A percentile compares a stretch with the other conserved stretches of the same genome.
Conservation (phyloP, 768 basidiomycete genomes). For the Asterophora parasitica region DNA sequence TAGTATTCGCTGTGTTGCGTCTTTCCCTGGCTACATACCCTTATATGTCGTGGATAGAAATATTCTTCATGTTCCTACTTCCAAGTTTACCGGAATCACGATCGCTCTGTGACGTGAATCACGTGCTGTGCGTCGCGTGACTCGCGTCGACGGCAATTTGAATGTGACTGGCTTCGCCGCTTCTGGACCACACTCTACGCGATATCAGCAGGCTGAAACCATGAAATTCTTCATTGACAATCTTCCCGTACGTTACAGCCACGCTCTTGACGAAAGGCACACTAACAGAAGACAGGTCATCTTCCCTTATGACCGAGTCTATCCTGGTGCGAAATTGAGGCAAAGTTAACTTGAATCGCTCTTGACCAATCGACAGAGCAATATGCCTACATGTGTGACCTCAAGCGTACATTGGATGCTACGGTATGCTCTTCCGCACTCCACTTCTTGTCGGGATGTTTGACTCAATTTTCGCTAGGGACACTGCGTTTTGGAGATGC, state of each 20-base stretch:
- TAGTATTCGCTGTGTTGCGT: too few relatives aligned
- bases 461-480: slow-evolving; percentile 47
- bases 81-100: too few relatives aligned
- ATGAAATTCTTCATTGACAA: slow-evolving; percentile 88
- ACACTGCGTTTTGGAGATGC: slow-evolving; percentile 99
- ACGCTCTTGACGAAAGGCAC: background rate
- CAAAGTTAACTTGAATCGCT: slow-evolving; percentile 6
- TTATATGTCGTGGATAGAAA: too few relatives aligned
- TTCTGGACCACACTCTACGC: too few relatives aligned
- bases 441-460: too few relatives aligned
- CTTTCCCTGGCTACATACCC: too few relatives aligned
- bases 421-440: slow-evolving; percentile 67
- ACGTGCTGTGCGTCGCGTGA: too few relatives aligned
- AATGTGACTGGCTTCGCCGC: too few relatives aligned
- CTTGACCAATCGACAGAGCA: slow-evolving; percentile 56
- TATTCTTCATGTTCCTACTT: too few relatives aligned
- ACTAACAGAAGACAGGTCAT: slow-evolving; percentile 51
- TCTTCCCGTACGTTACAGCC: slow-evolving; percentile 51
- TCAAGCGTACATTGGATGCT: slow-evolving; percentile 94
- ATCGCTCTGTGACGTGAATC: too few relatives aligned
- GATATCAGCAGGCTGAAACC: background rate
- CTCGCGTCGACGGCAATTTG: too few relatives aligned
- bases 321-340: slow-evolving; percentile 62
- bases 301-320: slow-evolving; percentile 93
- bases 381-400: slow-evolving; percentile 99